Conservation (phyloP, 139 green algal genomes). For the Microglena sp. region DNA sequence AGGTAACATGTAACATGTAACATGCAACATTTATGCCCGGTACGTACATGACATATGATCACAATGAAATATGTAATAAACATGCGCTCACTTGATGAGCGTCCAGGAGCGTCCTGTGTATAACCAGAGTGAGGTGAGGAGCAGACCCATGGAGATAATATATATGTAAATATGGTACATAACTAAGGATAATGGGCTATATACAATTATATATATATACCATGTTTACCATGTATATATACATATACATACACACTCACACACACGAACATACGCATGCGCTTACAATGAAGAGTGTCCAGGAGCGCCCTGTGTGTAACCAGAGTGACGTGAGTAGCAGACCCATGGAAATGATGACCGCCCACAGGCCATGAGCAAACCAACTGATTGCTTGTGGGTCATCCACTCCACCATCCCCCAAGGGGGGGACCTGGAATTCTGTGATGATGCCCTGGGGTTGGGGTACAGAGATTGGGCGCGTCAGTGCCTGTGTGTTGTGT, state of each 20-base stretch:
- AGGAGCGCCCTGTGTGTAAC: conserved; percentile 28
- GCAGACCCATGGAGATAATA: too few relatives aligned
- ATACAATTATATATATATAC: too few relatives aligned
- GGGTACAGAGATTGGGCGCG: too few relatives aligned
- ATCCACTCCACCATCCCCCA: not conserved
- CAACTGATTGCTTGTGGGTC: not conserved
- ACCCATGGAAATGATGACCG: conserved; percentile 51
- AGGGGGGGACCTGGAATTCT: conserved; percentile 12
- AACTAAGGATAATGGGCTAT: too few relatives aligned
- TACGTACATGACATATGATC: too few relatives aligned
- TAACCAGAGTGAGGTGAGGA: too few relatives aligned
- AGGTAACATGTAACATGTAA: not conserved
- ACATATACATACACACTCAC: not conserved
- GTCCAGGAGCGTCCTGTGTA: conserved; percentile 5
- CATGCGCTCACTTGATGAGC: not conserved
- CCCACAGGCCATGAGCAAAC: conserved; percentile 68
- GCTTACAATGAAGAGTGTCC: not conserved
- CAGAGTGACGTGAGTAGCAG: conserved; percentile 36
- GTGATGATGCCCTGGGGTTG: conserved; percentile 20
- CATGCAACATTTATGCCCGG: not conserved
- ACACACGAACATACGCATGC: not conserved
- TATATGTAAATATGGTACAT: too few relatives aligned
- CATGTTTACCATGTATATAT: not conserved
- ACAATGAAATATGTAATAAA: too few relatives aligned
- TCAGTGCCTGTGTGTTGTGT: too few relatives aligned